Evolutionary conservation across 2,329 filamentous ascomycete species (phyloP), one percentile per base, ranked within the genome.

Genomic region (Aspergillus cejpii): DNA sequence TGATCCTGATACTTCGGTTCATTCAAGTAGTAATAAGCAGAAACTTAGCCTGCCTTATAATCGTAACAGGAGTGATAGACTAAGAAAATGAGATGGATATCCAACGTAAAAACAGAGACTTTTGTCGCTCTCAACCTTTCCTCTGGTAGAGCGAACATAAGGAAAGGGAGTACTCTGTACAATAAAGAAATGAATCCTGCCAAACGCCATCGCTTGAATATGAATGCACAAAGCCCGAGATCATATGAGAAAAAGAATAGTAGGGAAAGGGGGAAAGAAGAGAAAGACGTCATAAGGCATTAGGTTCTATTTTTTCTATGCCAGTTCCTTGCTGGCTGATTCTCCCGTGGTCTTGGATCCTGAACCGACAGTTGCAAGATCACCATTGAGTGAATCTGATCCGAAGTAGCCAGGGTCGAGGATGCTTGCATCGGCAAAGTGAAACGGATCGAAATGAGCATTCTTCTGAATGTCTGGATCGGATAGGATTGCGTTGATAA

Each of bases 351-450:
- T 15, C 38, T 57, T 54, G 24, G 43, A 41, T 39, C 64, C 63
- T 15, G 51, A 46, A 28, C 55, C 53, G 24, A 57, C 37, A 34
- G 44, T 46, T 15, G 54, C 41, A 12, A 56, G 36, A 11, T 64
- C 58, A 17, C 51, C 48, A 31, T 60, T 54, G 14, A 64, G 51
- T 19, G 63, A 52, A 29, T 67, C 61, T 15, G 62, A 64, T 29
- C 64, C 62, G 51, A 68, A 68, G 36, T 67, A 60, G 10, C 62
- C 57, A 5, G 62, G 63, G 44, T 68, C 65, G 34, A 67, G 61
- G 23, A 63, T 46, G 20, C 52, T 54, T 17, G 58, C 46, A 26
- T 59, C 55, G 4, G 44, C 53, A 39, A 65, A 62, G 15, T 59
- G 50, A 44, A 68, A 64, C 15, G 61, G 56, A 27, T 60, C 55